Base-by-base conservation (phyloP, 805 yeast genomes). In the Saccharomycopsis sp. region DNA sequence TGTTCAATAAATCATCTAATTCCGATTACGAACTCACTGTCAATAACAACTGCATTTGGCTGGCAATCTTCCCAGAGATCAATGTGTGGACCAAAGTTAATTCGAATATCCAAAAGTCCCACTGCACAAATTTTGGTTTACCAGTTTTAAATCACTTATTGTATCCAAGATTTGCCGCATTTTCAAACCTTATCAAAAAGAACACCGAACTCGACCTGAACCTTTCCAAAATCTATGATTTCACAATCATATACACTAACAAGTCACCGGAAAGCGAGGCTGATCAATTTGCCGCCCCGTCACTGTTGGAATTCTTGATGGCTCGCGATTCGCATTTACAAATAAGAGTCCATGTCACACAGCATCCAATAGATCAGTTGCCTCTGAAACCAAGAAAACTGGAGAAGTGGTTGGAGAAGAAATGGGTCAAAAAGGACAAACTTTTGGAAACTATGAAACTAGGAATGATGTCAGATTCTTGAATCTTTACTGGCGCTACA, bases 41-140 rank as follows among this genome's bases (percentile, higher is more conserved):
- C n/a, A 74, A 75, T 1, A 75, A 68, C 40, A 66, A 64, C n/a
- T 74, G 73, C 24, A 78, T 80, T 63, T 84, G 95, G 89, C 64
- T 90, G 0, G 82, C 84, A 0, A 62, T 88, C 7, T 91, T 91
- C 63, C 97, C 97, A 0, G 97, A 91, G 69, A 97, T 88, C 2
- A 87, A 87, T 65, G 80, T 87, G 5, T 79, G 81, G 68, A 79
- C 84, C 0, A 73, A 78, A 9, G 78, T 78, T 41, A 75, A 76
- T 51, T 67, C 63, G 47, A 73, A 51, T 62, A 68, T 64, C 54
- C 95, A 90, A 61, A 73, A 76, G 46, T 75, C 77, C 34, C 75
- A 83, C 60, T 76, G 84, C 52, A 78, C 78, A 47, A 76, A 78
- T 57, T 82, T 78, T 64, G 85, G 78, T 57, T 73, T 87, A n/a